Base-by-base conservation (phyloP, 345 rosid species). In the Aegle marmelos region DNA sequence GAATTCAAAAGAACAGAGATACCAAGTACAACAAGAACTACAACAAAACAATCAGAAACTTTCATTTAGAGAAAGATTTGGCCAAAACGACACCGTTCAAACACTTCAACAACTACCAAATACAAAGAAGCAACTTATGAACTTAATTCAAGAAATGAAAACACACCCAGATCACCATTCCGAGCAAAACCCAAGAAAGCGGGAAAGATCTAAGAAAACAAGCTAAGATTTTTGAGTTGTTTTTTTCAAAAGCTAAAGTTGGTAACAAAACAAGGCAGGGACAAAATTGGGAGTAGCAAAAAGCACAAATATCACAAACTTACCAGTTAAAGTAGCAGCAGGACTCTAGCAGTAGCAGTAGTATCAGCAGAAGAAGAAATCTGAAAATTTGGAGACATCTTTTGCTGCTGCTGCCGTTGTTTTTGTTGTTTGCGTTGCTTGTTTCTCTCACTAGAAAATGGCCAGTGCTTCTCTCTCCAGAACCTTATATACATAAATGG, bases 201-300 rank as follows among this genome's bases (percentile, higher is more conserved):
- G 79, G 73, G 80, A 79, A 81, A 84, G 87, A 84, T 87, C 89
- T 87, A 73, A 59, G 59, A 24, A 76, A 65, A 39, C 25, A 59
- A 79, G 57, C 33, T 72, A 34, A 21, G 57, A 60, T 70, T 45
- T 45, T 82, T 31, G 31, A 13, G 41, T 33, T 24, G 45, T 66
- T 7, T 37, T 41, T 39, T 3, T 41, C 50, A 45, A 45, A 62
- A 68, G 85, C 17, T 33, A 13, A 50, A 25, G 45, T 62, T 9
- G 4, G 50, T 31, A 34, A 73, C n/a, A 21, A 30, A 63, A 62
- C 36, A 36, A 24, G 31, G 3, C 7, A 58, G 41, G 45, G 41
- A n/a, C 50, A 36, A 72, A n/a, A 72, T 24, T 6, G 31, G 65
- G 28, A 61, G 31, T 57, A 27, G 11, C n/a, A 25, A 8, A 5